Evolutionary conservation across 2,329 filamentous ascomycete genomes (phyloP).

Genomic region (Pseudopithomyces maydicus): DNA sequence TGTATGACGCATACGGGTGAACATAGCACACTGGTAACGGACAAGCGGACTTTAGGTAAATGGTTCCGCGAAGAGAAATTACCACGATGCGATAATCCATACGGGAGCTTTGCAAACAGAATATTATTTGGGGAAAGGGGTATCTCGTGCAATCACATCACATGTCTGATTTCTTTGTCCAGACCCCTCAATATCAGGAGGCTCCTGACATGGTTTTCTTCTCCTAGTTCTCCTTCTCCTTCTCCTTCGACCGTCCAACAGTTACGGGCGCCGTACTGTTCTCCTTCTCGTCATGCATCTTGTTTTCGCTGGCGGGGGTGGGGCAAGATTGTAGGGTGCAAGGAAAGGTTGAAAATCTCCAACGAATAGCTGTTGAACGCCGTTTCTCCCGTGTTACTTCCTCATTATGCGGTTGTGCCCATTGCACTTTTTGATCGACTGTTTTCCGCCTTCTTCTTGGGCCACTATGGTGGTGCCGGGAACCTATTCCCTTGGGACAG

Average conservation of each 20-base stretch:
- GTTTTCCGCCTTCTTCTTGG: background rate
- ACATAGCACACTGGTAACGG: too few relatives aligned
- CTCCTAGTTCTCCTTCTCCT: background rate
- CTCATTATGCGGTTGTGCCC: background rate
- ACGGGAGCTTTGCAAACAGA: background rate
- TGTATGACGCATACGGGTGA: background rate
- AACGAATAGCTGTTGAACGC: background rate
- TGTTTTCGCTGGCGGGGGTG: background rate
- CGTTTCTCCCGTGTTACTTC: background rate
- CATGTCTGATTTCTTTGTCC: conserved; percentile 1
- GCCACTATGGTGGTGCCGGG: background rate
- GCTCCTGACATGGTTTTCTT: background rate
- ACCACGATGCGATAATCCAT: too few relatives aligned
- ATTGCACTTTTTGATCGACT: background rate
- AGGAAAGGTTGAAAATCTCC: conserved; percentile 1
- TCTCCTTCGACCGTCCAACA: background rate
- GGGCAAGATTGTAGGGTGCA: background rate
- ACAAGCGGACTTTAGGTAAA: too few relatives aligned
- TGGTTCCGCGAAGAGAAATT: too few relatives aligned
- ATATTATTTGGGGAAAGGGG: conserved; percentile 31
- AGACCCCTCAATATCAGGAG: conserved; percentile 12
- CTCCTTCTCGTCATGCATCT: background rate
- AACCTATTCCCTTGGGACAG: background rate
- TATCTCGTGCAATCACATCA: conserved; percentile 34
- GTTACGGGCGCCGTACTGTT: background rate